Evolutionary conservation across 352 stramenopile genomes (phyloP).

Genomic region (Pythium phragmiticola): DNA sequence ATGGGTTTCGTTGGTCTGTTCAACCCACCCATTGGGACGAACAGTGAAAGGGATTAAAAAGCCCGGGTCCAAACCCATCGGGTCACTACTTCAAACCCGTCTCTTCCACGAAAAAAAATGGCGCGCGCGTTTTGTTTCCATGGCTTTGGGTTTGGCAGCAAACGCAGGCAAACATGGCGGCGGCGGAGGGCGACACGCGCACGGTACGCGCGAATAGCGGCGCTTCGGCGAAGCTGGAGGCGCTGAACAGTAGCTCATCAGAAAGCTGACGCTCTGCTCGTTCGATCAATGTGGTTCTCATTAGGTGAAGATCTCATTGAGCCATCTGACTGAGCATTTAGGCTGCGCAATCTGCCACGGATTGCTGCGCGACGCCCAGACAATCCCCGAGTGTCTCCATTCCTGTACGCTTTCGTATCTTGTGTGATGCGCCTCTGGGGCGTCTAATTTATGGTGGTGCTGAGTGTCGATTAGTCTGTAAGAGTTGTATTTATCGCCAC

Average conservation of each 20-base stretch:
- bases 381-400: constrained; percentile 80
- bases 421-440: background rate
- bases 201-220: constrained; percentile 21
- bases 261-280: constrained; percentile 1
- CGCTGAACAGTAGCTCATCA: background rate
- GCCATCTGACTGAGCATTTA: constrained; percentile 59
- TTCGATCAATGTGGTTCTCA: constrained; percentile 15
- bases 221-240: background rate
- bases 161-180: constrained; percentile 9
- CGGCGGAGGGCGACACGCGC: constrained; percentile 29
- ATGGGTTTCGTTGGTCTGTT: background rate
- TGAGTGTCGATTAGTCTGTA: constrained; percentile 56
- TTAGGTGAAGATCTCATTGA: constrained; percentile 54
- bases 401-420: constrained; percentile 45
- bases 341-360: constrained; percentile 65
- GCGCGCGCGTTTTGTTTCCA: constrained; percentile 3
- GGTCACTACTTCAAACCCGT: background rate
- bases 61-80: background rate
- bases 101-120: background rate
- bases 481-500: constrained; percentile 82
- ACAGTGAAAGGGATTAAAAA: background rate
- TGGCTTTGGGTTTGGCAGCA: constrained; percentile 1
- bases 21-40: background rate
- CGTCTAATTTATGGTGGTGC: background rate
- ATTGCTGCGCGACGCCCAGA: constrained; percentile 74